Evolutionary conservation across 306 rosid species (phyloP).

Genomic region (Hippophae tibetana): DNA sequence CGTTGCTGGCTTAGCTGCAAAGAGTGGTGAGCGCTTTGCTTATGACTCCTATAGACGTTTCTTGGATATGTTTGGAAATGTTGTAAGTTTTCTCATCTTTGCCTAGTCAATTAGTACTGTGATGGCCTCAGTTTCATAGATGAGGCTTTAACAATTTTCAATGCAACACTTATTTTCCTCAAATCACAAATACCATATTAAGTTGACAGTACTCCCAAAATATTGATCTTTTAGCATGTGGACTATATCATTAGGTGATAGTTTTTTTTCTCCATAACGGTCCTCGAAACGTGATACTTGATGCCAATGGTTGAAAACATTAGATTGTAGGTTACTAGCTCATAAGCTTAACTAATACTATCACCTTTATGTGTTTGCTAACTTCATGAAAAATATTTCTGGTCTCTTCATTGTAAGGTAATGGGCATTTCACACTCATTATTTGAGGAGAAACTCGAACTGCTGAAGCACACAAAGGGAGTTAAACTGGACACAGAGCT

Average conservation of each 20-base stretch:
- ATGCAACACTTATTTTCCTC: too few relatives aligned
- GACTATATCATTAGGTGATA: too few relatives aligned
- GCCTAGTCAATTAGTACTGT: background rate
- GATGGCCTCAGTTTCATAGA: too few relatives aligned
- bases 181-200: too few relatives aligned
- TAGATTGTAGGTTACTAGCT: too few relatives aligned
- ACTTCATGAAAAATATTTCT: background rate
- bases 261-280: background rate
- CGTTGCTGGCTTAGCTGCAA: constrained; percentile 73
- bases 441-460: constrained; percentile 77
- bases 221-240: too few relatives aligned
- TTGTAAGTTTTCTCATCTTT: constrained; percentile 47
- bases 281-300: background rate
- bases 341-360: too few relatives aligned
- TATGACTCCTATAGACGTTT: constrained; percentile 90
- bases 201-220: too few relatives aligned
- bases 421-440: constrained; percentile 75
- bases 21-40: constrained; percentile 95
- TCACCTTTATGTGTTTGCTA: background rate
- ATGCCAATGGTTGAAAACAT: background rate
- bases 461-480: constrained; percentile 45
- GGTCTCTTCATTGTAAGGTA: constrained; percentile 42
- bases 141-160: too few relatives aligned
- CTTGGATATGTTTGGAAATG: constrained; percentile 92
- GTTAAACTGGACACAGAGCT: constrained; percentile 58